A percentile compares a stretch with the other conserved stretches of the same genome.
Conservation (phyloP, 1,284 basidiomycete genomes). For the Moniliophthora roreri region DNA sequence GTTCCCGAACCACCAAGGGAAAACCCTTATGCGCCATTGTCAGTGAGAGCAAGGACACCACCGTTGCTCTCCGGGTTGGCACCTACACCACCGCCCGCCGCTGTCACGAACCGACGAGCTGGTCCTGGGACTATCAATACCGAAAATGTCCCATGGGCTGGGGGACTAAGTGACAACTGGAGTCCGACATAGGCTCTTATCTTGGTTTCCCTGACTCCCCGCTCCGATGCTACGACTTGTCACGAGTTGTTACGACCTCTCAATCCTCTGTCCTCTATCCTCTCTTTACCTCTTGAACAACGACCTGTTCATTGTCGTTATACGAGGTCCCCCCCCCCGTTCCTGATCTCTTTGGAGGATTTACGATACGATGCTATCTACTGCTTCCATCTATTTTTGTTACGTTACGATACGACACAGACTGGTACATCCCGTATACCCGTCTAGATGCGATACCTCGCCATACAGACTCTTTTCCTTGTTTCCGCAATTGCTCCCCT, state of each 20-base stretch:
- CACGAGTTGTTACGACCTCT: not conserved
- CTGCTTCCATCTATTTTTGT: not conserved
- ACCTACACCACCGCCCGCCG: not conserved
- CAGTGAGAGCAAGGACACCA: slow-evolving; percentile 22
- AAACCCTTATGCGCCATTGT: not conserved
- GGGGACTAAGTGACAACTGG: slow-evolving; percentile 34
- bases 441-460: slow-evolving; percentile 1
- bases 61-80: slow-evolving; percentile 24
- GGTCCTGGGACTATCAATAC: slow-evolving; percentile 11
- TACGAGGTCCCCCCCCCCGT: too few relatives aligned
- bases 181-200: slow-evolving; percentile 14
- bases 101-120: not conserved
- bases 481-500: not conserved
- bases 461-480: not conserved
- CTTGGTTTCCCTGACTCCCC: not conserved
- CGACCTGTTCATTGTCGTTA: too few relatives aligned
- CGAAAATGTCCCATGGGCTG: slow-evolving; percentile 32
- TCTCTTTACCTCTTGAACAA: not conserved
- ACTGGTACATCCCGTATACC: not conserved
- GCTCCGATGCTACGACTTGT: not conserved
- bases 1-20: not conserved
- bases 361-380: not conserved
- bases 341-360: too few relatives aligned
- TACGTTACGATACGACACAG: not conserved
- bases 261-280: not conserved